Conservation (phyloP, 345 rosid genomes). For the Brassica cretica region DNA sequence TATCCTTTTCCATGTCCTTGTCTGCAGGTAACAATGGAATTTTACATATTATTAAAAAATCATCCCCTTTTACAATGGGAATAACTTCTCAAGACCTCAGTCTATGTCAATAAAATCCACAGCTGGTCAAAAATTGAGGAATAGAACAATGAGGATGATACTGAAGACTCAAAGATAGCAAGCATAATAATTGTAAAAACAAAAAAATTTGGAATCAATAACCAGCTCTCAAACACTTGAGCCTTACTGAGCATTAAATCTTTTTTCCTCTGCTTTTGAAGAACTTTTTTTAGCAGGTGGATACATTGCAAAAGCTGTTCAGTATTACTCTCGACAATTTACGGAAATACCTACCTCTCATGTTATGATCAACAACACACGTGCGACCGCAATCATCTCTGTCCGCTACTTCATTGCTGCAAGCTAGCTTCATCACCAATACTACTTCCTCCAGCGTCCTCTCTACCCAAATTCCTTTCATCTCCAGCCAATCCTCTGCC, state of each 20-base stretch:
- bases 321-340: conserved; percentile 16
- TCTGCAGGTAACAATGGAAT: conserved; percentile 46
- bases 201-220: not conserved
- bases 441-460: not conserved
- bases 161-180: conserved; percentile 6
- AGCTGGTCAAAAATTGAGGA: not conserved
- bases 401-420: not conserved
- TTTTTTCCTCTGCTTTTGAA: conserved; percentile 41
- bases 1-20: conserved; percentile 70
- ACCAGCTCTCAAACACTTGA: conserved; percentile 4
- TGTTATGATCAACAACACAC: too few relatives aligned
- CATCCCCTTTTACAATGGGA: not conserved
- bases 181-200: not conserved
- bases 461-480: not conserved
- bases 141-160: conserved; percentile 1
- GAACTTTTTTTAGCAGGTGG: conserved; percentile 20
- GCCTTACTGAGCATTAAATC: conserved; percentile 48
- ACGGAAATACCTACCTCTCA: not conserved
- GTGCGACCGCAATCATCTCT: too few relatives aligned
- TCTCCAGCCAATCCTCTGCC: not conserved
- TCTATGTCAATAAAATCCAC: not conserved
- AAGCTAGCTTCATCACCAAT: not conserved
- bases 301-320: not conserved
- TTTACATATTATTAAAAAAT: not conserved
- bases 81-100: conserved; percentile 17